A percentile compares a stretch with the other conserved stretches of the same genome.
These are phyloP conservation scores for Thelephora terrestris DNA, from an alignment of 1,284 basidiomycete genomes.

Conservation along the genomic window DNA sequence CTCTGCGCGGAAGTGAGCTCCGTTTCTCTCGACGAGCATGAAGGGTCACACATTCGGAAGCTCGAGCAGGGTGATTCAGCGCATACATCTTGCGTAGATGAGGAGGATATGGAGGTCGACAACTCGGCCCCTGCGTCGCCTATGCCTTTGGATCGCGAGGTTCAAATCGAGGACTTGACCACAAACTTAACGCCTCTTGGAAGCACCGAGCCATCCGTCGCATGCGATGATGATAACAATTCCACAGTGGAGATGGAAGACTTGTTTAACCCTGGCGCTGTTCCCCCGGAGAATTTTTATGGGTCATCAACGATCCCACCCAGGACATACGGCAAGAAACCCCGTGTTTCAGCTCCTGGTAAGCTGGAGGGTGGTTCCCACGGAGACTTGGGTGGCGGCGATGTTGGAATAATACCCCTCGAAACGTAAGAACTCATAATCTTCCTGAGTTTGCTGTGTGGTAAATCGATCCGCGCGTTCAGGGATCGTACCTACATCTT, in stretches of 20 bases:
- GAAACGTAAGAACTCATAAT: background rate
- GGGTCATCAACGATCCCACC: too few species aligned
- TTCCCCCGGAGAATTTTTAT: background rate
- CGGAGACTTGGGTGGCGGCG: too few species aligned
- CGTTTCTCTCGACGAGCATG: slow-evolving; percentile 1
- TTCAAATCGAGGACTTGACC: too few species aligned
- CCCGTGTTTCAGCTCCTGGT: too few species aligned
- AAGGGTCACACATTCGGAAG: background rate
- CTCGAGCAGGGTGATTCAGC: background rate
- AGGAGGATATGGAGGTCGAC: background rate
- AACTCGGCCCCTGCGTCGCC: background rate
- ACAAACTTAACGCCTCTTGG: too few species aligned
- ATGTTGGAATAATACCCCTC: background rate
- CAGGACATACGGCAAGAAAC: too few species aligned
- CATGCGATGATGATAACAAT: background rate
- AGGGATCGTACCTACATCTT: slow-evolving; percentile 56
- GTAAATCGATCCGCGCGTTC: background rate
- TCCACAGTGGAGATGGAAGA: background rate
- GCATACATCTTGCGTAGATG: too few species aligned
- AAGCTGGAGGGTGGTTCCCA: too few species aligned
- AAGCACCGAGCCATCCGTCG: background rate
- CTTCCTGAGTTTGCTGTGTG: background rate
- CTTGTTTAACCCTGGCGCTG: background rate
- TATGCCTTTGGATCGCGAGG: background rate
- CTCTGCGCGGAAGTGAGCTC: slow-evolving; percentile 8